Percentiles rank a stretch among this genome's conserved stretches.
Conservation (phyloP, 345 rosid species). For the Sisymbrium altissimum region DNA sequence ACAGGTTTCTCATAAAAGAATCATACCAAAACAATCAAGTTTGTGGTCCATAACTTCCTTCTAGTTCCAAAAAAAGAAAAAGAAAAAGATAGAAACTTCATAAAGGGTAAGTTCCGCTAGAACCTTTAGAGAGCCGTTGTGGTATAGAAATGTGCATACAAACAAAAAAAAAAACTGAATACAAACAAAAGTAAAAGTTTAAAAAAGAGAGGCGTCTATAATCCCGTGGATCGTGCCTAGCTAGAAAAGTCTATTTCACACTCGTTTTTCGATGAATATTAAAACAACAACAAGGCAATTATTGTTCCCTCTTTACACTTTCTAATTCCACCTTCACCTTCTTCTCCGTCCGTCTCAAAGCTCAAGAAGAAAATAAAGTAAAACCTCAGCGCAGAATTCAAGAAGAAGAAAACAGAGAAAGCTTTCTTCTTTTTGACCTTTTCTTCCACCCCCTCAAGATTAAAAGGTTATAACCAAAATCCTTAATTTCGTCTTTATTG, state of each 20-base stretch:
- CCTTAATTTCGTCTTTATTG: not conserved
- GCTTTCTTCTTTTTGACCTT: slow-evolving; percentile 28
- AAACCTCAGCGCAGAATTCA: slow-evolving; percentile 20
- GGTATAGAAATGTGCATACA: slow-evolving; percentile 10
- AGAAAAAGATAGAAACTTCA: not conserved
- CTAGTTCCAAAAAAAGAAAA: not conserved
- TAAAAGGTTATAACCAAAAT: slow-evolving; percentile 14
- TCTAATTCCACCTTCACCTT: not conserved
- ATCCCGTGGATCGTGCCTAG: slow-evolving; percentile 35
- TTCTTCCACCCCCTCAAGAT: not conserved
- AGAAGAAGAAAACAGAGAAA: slow-evolving; percentile 28
- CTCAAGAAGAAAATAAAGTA: slow-evolving; percentile 17
- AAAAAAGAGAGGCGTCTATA: slow-evolving; percentile 26
- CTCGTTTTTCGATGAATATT: slow-evolving; percentile 9
- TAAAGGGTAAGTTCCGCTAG: slow-evolving; percentile 5
- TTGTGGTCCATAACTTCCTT: slow-evolving; percentile 11
- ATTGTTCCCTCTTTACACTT: slow-evolving; percentile 20
- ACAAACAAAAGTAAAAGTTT: slow-evolving; percentile 22
- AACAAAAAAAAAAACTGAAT: slow-evolving; percentile 25
- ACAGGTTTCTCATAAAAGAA: not conserved
- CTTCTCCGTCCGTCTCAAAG: slow-evolving; percentile 17
- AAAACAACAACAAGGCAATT: slow-evolving; percentile 12
- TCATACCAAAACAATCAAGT: not conserved
- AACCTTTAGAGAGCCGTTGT: slow-evolving; percentile 30
- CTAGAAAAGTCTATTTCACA: slow-evolving; percentile 34